Percentiles rank a stretch among this genome's conserved stretches.
Evolutionary conservation across 257 asterid genomes (phyloP).

Genomic region (Ligustrum vulgare): DNA sequence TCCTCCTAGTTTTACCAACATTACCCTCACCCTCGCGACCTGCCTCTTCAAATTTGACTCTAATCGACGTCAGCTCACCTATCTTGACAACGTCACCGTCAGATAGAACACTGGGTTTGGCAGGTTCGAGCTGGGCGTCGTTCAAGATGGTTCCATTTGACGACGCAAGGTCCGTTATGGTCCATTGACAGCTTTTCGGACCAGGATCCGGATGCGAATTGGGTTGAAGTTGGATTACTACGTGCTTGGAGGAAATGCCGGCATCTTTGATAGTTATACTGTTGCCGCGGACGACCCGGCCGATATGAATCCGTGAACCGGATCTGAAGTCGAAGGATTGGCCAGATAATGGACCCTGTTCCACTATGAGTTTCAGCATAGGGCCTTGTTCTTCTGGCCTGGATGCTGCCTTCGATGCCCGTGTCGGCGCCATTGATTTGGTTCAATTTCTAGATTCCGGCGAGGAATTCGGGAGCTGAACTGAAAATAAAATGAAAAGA

Average conservation of each 20-base stretch:
- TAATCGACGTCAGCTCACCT: constrained; percentile 69
- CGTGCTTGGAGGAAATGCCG: constrained; percentile 80
- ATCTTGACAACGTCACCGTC: constrained; percentile 54
- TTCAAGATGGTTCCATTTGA: constrained; percentile 75
- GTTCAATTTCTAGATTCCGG: not conserved
- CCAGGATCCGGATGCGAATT: constrained; percentile 10
- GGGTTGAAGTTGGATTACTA: constrained; percentile 34
- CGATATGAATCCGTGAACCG: constrained; percentile 46
- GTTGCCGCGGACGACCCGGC: constrained; percentile 74
- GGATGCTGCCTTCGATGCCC: constrained; percentile 15
- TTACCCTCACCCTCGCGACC: constrained; percentile 13
- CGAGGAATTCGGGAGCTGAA: not conserved
- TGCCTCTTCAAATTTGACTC: constrained; percentile 31
- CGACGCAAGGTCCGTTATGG: constrained; percentile 59
- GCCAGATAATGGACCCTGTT: constrained; percentile 69
- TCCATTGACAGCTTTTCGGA: constrained; percentile 37
- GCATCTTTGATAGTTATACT: constrained; percentile 58
- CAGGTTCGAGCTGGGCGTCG: constrained; percentile 33
- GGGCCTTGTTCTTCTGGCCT: constrained; percentile 30
- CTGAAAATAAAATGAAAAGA: not conserved
- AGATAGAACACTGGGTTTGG: constrained; percentile 33
- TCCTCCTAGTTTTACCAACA: constrained; percentile 31
- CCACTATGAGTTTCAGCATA: constrained; percentile 45
- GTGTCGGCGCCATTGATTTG: not conserved
- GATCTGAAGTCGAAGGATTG: constrained; percentile 37